Conservation (phyloP, 768 basidiomycete species). For the Clitopilus passeckerianus region DNA sequence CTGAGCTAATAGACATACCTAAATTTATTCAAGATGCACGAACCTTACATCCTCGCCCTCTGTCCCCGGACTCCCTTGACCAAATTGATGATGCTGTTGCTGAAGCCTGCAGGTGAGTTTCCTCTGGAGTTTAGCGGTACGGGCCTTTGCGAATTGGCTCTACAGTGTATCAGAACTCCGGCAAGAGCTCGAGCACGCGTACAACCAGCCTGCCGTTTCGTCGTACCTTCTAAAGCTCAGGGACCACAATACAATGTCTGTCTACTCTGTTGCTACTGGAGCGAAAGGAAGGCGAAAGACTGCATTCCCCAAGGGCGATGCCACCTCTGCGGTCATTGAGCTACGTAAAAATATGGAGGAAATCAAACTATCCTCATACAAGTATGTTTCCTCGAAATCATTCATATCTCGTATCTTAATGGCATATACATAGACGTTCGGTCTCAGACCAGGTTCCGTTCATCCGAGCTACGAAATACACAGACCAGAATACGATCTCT, state of each 20-base stretch:
- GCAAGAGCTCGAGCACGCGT: conserved; percentile 35
- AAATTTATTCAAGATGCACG: conserved; percentile 35
- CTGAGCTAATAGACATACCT: conserved; percentile 44
- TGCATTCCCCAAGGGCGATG: neutral
- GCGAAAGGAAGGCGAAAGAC: neutral
- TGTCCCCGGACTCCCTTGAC: neutral
- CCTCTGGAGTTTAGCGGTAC: neutral
- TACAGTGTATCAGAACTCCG: conserved; percentile 51
- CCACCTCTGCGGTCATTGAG: conserved; percentile 26
- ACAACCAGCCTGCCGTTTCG: conserved; percentile 53
- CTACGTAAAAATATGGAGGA: conserved; percentile 49
- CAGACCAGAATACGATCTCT: conserved; percentile 58
- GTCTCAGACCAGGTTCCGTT: conserved; percentile 41
- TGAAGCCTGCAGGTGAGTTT: conserved; percentile 37
- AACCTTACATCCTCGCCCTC: conserved; percentile 6
- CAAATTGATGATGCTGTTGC: conserved; percentile 15
- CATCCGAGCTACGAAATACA: conserved; percentile 56
- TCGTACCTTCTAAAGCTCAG: conserved; percentile 52
- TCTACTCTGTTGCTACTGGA: neutral
- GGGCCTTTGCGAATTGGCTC: neutral
- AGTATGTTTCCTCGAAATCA: conserved; percentile 32
- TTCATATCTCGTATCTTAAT: neutral
- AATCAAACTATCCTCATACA: conserved; percentile 54
- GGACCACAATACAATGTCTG: conserved; percentile 31
- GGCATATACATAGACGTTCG: neutral